phyloP scores from a whole-genome alignment of 2,329 filamentous ascomycete species.

The Hirsutella thompsonii region DNA sequence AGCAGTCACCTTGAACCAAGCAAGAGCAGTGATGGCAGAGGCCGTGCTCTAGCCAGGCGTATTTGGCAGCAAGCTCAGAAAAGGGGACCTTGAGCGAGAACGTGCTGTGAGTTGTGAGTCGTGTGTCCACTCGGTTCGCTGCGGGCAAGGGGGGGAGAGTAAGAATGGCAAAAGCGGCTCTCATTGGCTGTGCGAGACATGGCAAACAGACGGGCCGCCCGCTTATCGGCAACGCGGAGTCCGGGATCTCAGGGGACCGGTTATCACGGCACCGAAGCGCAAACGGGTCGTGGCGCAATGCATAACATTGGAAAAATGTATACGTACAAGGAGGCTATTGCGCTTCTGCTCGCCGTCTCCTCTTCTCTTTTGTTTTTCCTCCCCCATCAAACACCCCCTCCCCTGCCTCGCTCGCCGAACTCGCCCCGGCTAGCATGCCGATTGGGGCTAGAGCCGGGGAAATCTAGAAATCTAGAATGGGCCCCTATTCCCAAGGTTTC shows the following conservation, averaged over 20 bases:
- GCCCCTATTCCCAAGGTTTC: neutral
- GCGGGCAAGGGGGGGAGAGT: neutral
- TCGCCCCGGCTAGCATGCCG: no score
- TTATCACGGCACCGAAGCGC: constrained; percentile 10
- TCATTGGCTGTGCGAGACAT: neutral
- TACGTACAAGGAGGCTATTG: neutral
- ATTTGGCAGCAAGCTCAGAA: neutral
- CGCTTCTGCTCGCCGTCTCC: neutral
- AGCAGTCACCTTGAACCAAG: neutral
- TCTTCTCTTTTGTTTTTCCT: no score
- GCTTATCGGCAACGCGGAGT: neutral
- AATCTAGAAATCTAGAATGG: neutral
- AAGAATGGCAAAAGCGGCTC: no score
- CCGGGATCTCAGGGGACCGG: constrained; percentile 10
- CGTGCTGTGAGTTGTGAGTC: no score
- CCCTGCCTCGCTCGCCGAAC: no score
- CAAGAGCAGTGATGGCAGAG: neutral
- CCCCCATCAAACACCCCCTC: no score
- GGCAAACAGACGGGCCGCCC: neutral
- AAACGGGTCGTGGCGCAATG: constrained; percentile 1
- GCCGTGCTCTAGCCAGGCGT: neutral
- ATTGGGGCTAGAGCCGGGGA: no score
- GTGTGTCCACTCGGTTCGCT: no score
- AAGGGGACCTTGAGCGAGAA: no score
- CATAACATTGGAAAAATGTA: neutral